These are phyloP conservation scores for Hemerocallis citrina DNA, from an alignment of 106 monocot genomes.

Conservation along the genomic window DNA sequence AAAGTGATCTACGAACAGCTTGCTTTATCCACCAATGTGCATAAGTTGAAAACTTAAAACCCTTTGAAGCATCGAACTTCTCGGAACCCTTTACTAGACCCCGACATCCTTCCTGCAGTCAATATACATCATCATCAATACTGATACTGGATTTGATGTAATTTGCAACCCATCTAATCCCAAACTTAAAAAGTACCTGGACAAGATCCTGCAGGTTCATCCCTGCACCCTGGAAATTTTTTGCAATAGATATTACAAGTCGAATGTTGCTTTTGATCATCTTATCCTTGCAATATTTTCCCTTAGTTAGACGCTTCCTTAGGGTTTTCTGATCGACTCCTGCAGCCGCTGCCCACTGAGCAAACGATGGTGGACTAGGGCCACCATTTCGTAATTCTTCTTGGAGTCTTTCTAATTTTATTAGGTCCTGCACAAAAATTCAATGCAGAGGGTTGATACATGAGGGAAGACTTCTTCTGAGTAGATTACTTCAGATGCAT, in stretches of 20 bases:
- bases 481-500: too few species aligned
- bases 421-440: conserved; percentile 28
- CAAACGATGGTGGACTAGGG: conserved; percentile 65
- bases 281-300: conserved; percentile 68
- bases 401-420: conserved; percentile 61
- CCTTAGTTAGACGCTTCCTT: conserved; percentile 56
- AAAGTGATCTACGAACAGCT: conserved; percentile 72
- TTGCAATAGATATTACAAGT: conserved; percentile 98
- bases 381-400: conserved; percentile 57
- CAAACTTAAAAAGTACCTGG: conserved; percentile 50
- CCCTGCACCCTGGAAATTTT: conserved; percentile 71
- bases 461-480: too few species aligned
- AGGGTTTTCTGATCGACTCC: conserved; percentile 60
- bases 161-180: neutral
- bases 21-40: conserved; percentile 99
- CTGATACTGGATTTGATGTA: neutral
- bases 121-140: conserved; percentile 4
- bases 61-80: conserved; percentile 94
- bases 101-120: conserved; percentile 71
- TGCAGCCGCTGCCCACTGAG: conserved; percentile 80
- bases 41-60: conserved; percentile 95
- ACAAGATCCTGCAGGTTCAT: conserved; percentile 95
- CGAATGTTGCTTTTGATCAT: conserved; percentile 95
- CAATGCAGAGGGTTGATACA: too few species aligned
- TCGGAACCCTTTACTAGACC: conserved; percentile 80